A percentile compares a stretch with the other conserved stretches of the same genome.
These are phyloP conservation scores for Pilasporangium apinafurcum DNA, from an alignment of 352 stramenopile species.

Conservation along the genomic window DNA sequence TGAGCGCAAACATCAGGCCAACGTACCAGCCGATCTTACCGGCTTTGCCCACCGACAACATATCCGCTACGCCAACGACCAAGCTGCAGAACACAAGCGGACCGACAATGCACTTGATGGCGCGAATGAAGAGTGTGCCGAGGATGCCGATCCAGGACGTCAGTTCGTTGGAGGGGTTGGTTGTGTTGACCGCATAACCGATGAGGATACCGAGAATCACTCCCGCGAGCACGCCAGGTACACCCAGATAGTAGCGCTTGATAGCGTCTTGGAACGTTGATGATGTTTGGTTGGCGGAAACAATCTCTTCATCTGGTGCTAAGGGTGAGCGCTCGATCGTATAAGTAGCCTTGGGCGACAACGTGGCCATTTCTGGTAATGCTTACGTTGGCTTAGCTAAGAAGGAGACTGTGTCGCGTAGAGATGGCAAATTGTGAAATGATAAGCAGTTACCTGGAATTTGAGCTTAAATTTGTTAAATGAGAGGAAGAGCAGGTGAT, in stretches of 20 bases:
- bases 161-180: constrained; percentile 3
- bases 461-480: too few relatives aligned
- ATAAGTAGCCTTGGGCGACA: too few relatives aligned
- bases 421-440: too few relatives aligned
- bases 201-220: constrained; percentile 14
- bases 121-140: constrained; percentile 40
- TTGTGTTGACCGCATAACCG: constrained; percentile 13
- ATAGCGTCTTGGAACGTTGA: too few relatives aligned
- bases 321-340: too few relatives aligned
- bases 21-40: constrained; percentile 19
- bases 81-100: constrained; percentile 38
- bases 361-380: too few relatives aligned
- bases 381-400: too few relatives aligned
- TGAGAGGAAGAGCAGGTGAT: too few relatives aligned
- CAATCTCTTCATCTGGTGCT: too few relatives aligned
- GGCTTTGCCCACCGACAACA: constrained; percentile 26
- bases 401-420: too few relatives aligned
- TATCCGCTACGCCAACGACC: constrained; percentile 32
- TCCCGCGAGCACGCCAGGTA: constrained; percentile 22
- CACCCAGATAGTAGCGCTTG: constrained; percentile 10
- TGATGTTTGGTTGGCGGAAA: too few relatives aligned
- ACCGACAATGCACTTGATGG: constrained; percentile 35
- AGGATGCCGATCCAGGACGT: constrained; percentile 28
- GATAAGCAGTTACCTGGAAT: too few relatives aligned
- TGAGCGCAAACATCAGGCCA: constrained; percentile 24